Evolutionary conservation across 2,329 filamentous ascomycete species (phyloP).

Genomic region (Paecilomyces sp.): DNA sequence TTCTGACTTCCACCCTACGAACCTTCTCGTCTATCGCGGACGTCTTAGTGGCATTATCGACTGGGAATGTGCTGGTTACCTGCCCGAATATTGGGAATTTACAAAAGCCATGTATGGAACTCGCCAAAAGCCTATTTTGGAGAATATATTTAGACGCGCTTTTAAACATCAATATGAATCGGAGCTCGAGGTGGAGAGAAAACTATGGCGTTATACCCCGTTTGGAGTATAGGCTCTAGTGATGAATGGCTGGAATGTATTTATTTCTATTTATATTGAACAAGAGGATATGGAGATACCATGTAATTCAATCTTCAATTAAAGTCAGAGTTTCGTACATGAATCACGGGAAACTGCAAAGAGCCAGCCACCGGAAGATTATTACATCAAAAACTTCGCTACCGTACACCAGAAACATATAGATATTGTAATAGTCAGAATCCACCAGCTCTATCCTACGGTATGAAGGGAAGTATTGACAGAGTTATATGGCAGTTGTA

Average conservation of each 20-base stretch:
- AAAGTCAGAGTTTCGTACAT: background rate
- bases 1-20: slow-evolving; percentile 7
- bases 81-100: slow-evolving; percentile 13
- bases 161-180: slow-evolving; percentile 7
- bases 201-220: slow-evolving; percentile 6
- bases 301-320: background rate
- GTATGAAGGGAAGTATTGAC: no score
- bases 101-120: slow-evolving; percentile 14
- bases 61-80: slow-evolving; percentile 11
- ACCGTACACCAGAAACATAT: background rate
- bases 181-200: slow-evolving; percentile 7
- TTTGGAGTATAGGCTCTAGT: slow-evolving; percentile 2
- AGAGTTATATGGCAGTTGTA: no score
- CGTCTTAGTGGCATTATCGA: slow-evolving; percentile 13
- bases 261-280: background rate
- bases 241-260: no score
- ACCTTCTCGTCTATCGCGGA: slow-evolving; percentile 5
- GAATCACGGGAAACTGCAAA: background rate
- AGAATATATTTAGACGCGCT: slow-evolving; percentile 2
- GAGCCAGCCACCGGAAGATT: background rate
- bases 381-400: background rate
- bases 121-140: slow-evolving; percentile 1
- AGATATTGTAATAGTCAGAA: no score
- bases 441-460: no score
- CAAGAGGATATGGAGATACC: background rate